Evolutionary conservation across 2,329 filamentous ascomycete genomes (phyloP).

Genomic region (Colletotrichum horii): DNA sequence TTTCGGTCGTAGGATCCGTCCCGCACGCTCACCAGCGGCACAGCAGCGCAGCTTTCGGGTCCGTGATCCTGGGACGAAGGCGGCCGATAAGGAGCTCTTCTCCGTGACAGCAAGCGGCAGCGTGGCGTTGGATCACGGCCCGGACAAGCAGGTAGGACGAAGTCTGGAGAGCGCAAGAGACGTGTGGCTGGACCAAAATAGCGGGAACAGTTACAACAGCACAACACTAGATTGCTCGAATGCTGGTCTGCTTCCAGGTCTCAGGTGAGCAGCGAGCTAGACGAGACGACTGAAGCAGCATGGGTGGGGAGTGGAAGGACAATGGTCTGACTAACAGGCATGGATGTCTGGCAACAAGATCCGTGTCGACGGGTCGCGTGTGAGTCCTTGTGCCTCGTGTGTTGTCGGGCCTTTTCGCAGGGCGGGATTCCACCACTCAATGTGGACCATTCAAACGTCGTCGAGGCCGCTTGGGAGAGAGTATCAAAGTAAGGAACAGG

Average conservation of each 20-base stretch:
- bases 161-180: neutral
- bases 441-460: neutral
- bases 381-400: neutral
- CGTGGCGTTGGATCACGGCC: slow-evolving; percentile 15
- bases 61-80: neutral
- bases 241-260: neutral
- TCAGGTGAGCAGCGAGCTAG: neutral
- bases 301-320: neutral
- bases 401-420: neutral
- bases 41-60: neutral
- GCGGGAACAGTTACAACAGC: neutral
- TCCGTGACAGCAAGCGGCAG: neutral
- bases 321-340: neutral
- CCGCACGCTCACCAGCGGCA: neutral
- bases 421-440: neutral
- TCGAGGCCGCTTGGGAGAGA: neutral
- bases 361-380: slow-evolving; percentile 10
- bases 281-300: neutral
- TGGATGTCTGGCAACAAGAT: neutral
- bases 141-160: neutral
- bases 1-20: neutral
- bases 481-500: neutral
- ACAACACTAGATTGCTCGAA: neutral
- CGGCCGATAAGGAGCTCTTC: neutral
- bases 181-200: neutral